Evolutionary conservation across 2,329 filamentous ascomycete genomes (phyloP).

Genomic region (Pseudogymnoascus sp.): DNA sequence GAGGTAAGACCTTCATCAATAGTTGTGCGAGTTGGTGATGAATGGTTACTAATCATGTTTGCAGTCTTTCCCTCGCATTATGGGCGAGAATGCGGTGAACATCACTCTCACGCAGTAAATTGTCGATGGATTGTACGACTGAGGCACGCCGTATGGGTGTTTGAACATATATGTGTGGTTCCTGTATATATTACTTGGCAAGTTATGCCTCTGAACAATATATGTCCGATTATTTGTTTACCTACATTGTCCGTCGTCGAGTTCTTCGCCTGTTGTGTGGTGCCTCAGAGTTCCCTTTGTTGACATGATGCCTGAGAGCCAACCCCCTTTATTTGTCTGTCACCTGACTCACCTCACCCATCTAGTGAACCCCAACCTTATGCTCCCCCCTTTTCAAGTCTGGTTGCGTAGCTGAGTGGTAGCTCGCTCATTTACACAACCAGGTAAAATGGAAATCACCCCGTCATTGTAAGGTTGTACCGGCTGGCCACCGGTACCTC

Average conservation of each 20-base stretch:
- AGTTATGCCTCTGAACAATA: background rate
- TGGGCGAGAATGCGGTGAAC: slow-evolving; percentile 39
- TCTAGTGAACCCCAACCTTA: background rate
- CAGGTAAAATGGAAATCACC: background rate
- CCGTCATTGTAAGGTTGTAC: background rate
- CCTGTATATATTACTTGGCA: slow-evolving; percentile 1
- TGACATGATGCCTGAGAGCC: background rate
- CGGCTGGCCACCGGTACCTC: background rate
- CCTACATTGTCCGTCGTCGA: background rate
- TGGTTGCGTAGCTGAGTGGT: background rate
- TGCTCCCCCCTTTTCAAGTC: background rate
- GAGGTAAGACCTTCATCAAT: slow-evolving; percentile 23
- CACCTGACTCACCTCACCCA: background rate
- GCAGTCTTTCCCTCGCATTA: slow-evolving; percentile 46
- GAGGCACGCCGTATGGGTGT: background rate
- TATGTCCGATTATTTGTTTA: background rate
- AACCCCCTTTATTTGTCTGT: background rate
- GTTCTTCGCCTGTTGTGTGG: background rate
- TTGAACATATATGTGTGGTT: background rate
- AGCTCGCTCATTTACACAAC: background rate
- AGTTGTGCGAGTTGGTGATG: background rate
- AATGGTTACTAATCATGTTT: background rate
- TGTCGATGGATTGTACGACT: background rate
- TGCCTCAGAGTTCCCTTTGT: background rate
- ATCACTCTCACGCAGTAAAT: slow-evolving; percentile 34